Base-by-base conservation (phyloP, 179 eudicot species). In the Kewa caespitosa region DNA sequence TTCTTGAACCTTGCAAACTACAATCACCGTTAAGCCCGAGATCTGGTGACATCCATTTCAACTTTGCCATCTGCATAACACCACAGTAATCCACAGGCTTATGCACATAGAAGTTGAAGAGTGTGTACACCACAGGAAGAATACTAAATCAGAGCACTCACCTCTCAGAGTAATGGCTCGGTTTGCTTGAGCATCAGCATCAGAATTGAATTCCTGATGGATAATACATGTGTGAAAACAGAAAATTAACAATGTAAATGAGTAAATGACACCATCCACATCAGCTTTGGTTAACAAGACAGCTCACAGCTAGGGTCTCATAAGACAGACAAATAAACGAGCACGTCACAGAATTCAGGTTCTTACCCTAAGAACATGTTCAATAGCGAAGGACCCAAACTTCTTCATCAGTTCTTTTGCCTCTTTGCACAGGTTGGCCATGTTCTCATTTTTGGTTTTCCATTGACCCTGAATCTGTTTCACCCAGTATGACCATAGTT, bases 371-470 rank as follows among this genome's bases (percentile, higher is more conserved):
- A 79, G 85, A 66, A 92, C 82, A 83, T 92, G 97, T 71, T 76
- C 80, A 69, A 94, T 92, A 80, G 87, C 70, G 61, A 92, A 94
- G 36, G 97, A 87, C n/a, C 68, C 4, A 74, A 94, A 92, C 81
- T 86, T 84, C 38, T 86, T 88, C 78, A 81, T 86, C 71, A 94
- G 85, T 75, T 89, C 89, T 81, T 79, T 85, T 52, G 89, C 98
- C 79, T 87, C 88, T 83, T 86, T 87, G 85, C 93, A 94, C 72
- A 94, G 83, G 62, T 74, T 86, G 31, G 94, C 86, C 98, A 92
- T 94, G 84, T 90, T 92, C 55, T 80, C 89, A 73, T 87, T 84
- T 81, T 94, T 89, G 50, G 86, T 80, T 86, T 86, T 88, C 98
- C 97, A 94, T 38, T 82, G 69, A 74, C 98, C 96, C 79, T 85